Evolutionary conservation across 768 basidiomycete genomes (phyloP), one percentile per base, ranked within the genome.

Genomic region (Naganishia onofrii): DNA sequence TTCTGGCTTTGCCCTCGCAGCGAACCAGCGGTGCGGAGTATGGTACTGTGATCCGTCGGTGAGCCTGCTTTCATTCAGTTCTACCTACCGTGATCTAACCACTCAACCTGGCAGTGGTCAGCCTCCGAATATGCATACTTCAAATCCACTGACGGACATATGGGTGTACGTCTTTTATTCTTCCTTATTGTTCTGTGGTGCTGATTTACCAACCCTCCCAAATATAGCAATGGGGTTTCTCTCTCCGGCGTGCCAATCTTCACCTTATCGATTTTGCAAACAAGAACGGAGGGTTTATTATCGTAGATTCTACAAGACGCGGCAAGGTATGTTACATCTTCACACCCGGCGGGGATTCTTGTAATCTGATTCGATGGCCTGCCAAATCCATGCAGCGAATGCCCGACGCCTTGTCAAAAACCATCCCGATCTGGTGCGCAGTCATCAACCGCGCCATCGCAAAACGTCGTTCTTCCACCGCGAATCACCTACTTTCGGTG

Each of bases 351-450:
- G 34, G 6, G 34, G 12, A 36, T 7, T 38, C 38, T n/a, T 2
- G n/a, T n/a, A 8, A 32, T 21, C 23, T 60, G 29, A 3, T 13
- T 19, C 12, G 36, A 10, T 13, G 17, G 8, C 26, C n/a, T 9
- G 13, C n/a, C 4, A 32, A 15, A 31, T n/a, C 29, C 29, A 10
- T 34, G 1, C 68, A 81, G 82, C 87, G 92, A 17, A 88, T 95
- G 57, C 95, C 95, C 0, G 95, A 98, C 73, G 92, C 94, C 0
- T 84, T 97, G 1, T 90, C 90, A 1, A 98, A 95, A 77, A 95
- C 93, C 0, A 85, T 97, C 0, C 94, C 94, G 0, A 90, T 94
- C 63, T 98, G 95, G 95, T 76, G 94, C 78, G 84, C 90, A 10
- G 90, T 93, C 5, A 83, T 95, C 71, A 97, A 95, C 87, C 63